phyloP scores from a whole-genome alignment of 768 basidiomycete species.

The Neoboletus subvelutipes region DNA sequence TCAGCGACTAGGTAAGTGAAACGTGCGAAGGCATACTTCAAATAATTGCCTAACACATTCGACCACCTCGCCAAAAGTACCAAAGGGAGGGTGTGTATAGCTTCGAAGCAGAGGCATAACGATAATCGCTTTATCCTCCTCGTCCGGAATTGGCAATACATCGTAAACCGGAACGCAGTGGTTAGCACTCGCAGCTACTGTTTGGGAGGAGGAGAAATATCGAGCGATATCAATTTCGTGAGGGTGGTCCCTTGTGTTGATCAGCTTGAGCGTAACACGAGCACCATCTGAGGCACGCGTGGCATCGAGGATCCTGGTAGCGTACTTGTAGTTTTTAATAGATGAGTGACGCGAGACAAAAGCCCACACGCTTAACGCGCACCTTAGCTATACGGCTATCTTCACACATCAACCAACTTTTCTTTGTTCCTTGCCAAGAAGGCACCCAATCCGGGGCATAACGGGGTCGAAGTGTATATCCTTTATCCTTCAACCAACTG shows the following conservation, averaged over 20 bases:
- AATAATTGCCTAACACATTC: too few species aligned
- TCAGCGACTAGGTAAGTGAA: too few species aligned
- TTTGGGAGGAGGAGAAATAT: conserved; percentile 16
- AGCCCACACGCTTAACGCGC: not conserved
- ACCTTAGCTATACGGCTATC: not conserved
- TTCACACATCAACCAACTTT: not conserved
- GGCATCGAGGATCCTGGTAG: conserved; percentile 28
- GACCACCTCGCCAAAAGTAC: too few species aligned
- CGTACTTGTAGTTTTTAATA: conserved; percentile 1
- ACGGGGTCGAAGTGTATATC: conserved; percentile 20
- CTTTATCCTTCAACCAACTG: conserved; percentile 11
- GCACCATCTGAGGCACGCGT: conserved; percentile 27
- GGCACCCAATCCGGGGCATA: conserved; percentile 23
- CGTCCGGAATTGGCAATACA: conserved; percentile 10
- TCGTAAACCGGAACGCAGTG: conserved; percentile 37
- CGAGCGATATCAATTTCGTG: conserved; percentile 32
- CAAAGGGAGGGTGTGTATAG: too few species aligned
- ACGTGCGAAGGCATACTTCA: too few species aligned
- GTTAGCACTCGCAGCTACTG: conserved; percentile 18
- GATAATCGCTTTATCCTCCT: too few species aligned
- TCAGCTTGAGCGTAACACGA: conserved; percentile 32
- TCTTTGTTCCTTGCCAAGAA: conserved; percentile 16
- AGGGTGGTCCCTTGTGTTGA: conserved; percentile 16
- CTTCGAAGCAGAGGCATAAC: too few species aligned
- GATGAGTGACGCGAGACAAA: conserved; percentile 15